A percentile compares a stretch with the other conserved stretches of the same genome.
phyloP scores from a whole-genome alignment of 768 basidiomycete species.

The Collybia sordida region DNA sequence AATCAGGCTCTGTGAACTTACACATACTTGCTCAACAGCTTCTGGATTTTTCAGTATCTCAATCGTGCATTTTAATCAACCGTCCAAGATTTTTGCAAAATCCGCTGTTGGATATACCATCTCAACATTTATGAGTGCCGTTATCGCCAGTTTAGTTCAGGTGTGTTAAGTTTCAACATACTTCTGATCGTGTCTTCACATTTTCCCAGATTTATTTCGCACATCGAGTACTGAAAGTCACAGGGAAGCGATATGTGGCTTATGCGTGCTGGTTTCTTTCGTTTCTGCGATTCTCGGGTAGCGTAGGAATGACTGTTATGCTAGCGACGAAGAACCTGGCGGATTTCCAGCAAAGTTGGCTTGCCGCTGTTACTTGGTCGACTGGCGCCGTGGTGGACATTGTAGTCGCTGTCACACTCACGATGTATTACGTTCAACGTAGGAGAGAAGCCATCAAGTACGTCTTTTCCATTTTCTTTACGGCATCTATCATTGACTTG shows the following conservation, averaged over 20 bases:
- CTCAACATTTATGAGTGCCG: neutral
- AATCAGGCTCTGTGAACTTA: neutral
- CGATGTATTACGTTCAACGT: neutral
- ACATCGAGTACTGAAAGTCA: neutral
- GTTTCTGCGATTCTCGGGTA: neutral
- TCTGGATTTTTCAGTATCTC: neutral
- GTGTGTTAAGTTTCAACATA: neutral
- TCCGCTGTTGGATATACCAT: neutral
- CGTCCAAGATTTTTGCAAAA: neutral
- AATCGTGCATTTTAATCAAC: neutral
- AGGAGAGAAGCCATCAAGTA: neutral
- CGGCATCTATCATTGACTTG: neutral
- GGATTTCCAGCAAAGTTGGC: neutral
- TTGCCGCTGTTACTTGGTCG: neutral
- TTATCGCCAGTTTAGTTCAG: constrained; percentile 6
- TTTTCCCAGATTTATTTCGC: neutral
- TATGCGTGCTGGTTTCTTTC: neutral
- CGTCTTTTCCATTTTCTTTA: too few species aligned
- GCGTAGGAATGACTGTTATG: neutral
- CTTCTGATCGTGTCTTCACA: neutral
- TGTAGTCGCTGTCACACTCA: neutral
- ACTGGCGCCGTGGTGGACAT: neutral
- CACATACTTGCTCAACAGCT: neutral
- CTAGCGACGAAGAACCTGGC: neutral
- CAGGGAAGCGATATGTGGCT: neutral